A percentile compares a stretch with the other conserved stretches of the same genome.
These are phyloP conservation scores for Metschnikowia anglica DNA, from an alignment of 805 yeast species.

Conservation along the genomic window DNA sequence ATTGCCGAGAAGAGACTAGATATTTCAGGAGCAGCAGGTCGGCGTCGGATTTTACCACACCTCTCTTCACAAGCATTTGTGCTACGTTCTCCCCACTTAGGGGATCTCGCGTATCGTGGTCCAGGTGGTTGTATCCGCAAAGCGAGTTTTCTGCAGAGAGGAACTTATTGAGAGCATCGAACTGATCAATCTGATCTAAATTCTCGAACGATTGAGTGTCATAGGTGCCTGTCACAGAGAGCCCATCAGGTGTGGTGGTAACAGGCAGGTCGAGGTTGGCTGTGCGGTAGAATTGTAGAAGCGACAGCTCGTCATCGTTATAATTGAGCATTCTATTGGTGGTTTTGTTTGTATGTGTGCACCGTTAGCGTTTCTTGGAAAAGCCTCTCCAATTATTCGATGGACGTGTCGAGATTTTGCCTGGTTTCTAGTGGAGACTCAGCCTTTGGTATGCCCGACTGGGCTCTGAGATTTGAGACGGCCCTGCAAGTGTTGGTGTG, in stretches of 20 bases:
- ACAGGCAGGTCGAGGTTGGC: constrained; percentile 25
- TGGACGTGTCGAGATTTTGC: too few species aligned
- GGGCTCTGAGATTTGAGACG: too few species aligned
- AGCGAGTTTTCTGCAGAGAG: constrained; percentile 19
- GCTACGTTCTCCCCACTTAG: constrained; percentile 32
- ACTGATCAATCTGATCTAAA: constrained; percentile 32
- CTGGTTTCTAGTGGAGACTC: too few species aligned
- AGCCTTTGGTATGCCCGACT: too few species aligned
- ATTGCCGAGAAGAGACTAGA: constrained; percentile 37
- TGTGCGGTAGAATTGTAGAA: constrained; percentile 33
- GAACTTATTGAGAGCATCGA: constrained; percentile 29
- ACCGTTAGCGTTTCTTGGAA: too few species aligned
- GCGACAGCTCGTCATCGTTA: constrained; percentile 29
- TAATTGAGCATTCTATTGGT: constrained; percentile 29
- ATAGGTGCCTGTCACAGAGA: constrained; percentile 7
- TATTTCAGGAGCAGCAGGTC: constrained; percentile 35
- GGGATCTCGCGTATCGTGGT: constrained; percentile 35
- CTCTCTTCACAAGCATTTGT: constrained; percentile 24
- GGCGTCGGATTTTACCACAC: constrained; percentile 26
- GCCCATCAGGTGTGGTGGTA: constrained; percentile 19
- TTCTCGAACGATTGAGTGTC: constrained; percentile 21
- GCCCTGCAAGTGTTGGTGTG: too few species aligned
- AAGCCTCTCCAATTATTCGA: too few species aligned
- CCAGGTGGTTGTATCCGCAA: constrained; percentile 14
- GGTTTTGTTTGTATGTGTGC: not conserved